A percentile compares a stretch with the other conserved stretches of the same genome.
Conservation (phyloP, 352 stramenopile genomes). For the Globisporangium spiculum region DNA sequence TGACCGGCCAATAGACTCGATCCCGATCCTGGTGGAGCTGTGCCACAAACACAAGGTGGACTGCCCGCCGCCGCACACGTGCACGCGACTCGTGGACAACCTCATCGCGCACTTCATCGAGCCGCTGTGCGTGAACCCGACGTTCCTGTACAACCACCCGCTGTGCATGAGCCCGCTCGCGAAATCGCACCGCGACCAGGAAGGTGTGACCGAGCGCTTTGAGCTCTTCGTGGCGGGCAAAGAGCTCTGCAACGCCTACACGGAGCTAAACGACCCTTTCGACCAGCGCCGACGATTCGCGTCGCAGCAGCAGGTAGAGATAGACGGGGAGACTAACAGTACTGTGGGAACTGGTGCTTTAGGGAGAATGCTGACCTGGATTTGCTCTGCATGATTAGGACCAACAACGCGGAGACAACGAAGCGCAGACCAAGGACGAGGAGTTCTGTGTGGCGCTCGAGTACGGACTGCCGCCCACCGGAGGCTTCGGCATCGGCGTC, state of each 20-base stretch:
- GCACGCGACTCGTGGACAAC: constrained; percentile 95
- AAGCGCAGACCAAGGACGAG: constrained; percentile 94
- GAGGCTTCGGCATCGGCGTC: constrained; percentile 96
- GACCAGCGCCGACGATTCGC: constrained; percentile 96
- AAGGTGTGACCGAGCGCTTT: constrained; percentile 96
- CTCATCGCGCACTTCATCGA: constrained; percentile 98
- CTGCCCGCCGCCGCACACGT: constrained; percentile 92
- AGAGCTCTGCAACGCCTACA: constrained; percentile 98
- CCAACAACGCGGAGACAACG: constrained; percentile 72
- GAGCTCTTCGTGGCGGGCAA: constrained; percentile 97
- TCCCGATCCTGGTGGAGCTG: constrained; percentile 77
- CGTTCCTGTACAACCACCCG: constrained; percentile 98
- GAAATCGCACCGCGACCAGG: constrained; percentile 93
- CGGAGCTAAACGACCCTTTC: constrained; percentile 98
- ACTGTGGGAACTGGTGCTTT: background rate
- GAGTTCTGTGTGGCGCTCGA: constrained; percentile 98
- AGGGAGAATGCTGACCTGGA: background rate
- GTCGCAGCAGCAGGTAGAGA: constrained; percentile 79
- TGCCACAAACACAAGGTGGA: constrained; percentile 89
- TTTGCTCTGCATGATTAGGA: constrained; percentile 25
- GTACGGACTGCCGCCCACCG: constrained; percentile 96
- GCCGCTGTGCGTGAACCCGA: constrained; percentile 90
- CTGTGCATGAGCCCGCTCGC: constrained; percentile 96
- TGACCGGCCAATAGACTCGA: constrained; percentile 35
- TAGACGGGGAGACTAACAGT: background rate